A percentile compares a stretch with the other conserved stretches of the same genome.
These are phyloP conservation scores for Saccharomycopsis sp. DNA, from an alignment of 805 yeast species.

Conservation along the genomic window DNA sequence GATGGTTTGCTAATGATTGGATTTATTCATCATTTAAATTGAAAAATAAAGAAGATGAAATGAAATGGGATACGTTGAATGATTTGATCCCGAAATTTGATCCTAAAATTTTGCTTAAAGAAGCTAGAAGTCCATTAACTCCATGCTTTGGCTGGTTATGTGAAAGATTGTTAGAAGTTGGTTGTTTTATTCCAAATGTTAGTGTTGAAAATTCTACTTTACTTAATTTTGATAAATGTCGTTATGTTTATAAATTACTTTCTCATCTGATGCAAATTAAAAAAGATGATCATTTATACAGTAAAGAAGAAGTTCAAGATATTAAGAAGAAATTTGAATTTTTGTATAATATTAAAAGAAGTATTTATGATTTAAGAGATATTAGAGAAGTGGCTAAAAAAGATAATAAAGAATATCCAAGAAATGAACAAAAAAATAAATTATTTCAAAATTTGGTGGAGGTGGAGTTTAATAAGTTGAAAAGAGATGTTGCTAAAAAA, in stretches of 20 bases:
- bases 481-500: constrained; percentile 39
- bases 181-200: constrained; percentile 72
- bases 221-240: constrained; percentile 78
- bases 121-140: constrained; percentile 37
- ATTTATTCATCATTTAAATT: constrained; percentile 36
- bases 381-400: constrained; percentile 33
- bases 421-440: constrained; percentile 26
- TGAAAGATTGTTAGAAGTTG: constrained; percentile 67
- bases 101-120: constrained; percentile 24
- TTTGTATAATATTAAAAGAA: constrained; percentile 36
- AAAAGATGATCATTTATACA: constrained; percentile 17
- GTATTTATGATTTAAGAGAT: constrained; percentile 25
- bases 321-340: constrained; percentile 36
- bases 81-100: constrained; percentile 28
- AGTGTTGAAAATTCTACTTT: constrained; percentile 50
- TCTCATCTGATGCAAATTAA: constrained; percentile 40
- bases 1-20: constrained; percentile 66
- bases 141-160: constrained; percentile 92
- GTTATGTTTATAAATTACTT: constrained; percentile 55
- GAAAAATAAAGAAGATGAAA: constrained; percentile 19
- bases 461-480: constrained; percentile 40
- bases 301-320: constrained; percentile 24
- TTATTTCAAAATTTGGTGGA: constrained; percentile 37
- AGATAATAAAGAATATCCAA: constrained; percentile 31
- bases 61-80: constrained; percentile 25